Conservation (phyloP, 208 protist species). For the Leishmania braziliensis region DNA sequence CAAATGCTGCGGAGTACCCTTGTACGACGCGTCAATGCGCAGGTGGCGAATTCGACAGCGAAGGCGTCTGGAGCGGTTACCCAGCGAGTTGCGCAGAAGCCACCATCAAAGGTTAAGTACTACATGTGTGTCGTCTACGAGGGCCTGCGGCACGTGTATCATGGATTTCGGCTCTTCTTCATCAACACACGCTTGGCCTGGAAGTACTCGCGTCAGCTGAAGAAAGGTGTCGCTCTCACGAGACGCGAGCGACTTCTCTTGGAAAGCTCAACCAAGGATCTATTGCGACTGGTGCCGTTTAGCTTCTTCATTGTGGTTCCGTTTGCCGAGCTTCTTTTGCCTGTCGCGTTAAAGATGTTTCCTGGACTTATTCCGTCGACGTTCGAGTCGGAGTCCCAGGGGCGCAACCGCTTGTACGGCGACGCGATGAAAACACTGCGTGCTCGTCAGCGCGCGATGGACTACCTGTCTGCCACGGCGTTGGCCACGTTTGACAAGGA, state of each 20-base stretch:
- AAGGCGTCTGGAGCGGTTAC: constrained; percentile 12
- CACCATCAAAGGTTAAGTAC: constrained; percentile 36
- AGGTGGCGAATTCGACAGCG: constrained; percentile 12
- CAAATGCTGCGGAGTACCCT: constrained; percentile 49
- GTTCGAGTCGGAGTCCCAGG: constrained; percentile 92
- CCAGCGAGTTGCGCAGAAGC: constrained; percentile 24
- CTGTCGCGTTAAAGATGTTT: constrained; percentile 96
- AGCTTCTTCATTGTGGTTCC: constrained; percentile 97
- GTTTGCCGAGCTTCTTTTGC: constrained; percentile 96
- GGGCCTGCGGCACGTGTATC: constrained; percentile 83
- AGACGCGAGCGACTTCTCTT: constrained; percentile 89
- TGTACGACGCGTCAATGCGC: constrained; percentile 32
- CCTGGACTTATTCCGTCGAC: constrained; percentile 96
- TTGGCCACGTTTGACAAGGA: constrained; percentile 79
- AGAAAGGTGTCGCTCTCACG: constrained; percentile 84
- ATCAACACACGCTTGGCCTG: constrained; percentile 88
- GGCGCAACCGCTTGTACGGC: constrained; percentile 76
- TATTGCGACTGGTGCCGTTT: constrained; percentile 97
- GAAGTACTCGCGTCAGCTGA: constrained; percentile 87
- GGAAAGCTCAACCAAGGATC: constrained; percentile 92
- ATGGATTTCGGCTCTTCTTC: constrained; percentile 90
- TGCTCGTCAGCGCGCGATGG: constrained; percentile 81
- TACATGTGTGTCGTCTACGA: constrained; percentile 51
- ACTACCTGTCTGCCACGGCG: constrained; percentile 84
- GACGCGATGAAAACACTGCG: constrained; percentile 79